phyloP scores from a whole-genome alignment of 495 filamentous ascomycete species.

The Extremus antarcticus region DNA sequence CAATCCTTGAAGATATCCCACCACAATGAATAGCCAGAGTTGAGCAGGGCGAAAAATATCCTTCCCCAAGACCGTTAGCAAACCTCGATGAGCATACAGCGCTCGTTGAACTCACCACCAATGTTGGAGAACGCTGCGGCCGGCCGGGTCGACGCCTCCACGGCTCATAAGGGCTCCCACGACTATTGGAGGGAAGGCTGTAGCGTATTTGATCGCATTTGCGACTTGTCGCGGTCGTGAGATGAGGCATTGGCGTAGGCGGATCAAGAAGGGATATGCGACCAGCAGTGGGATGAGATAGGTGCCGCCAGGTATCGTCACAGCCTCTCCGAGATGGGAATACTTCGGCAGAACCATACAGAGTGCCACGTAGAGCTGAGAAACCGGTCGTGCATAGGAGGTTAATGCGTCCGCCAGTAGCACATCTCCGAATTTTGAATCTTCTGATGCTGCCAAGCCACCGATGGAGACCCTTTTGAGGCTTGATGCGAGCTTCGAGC shows the following conservation, averaged over 20 bases:
- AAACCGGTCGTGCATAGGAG: constrained; percentile 83
- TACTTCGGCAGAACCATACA: constrained; percentile 57
- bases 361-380: constrained; percentile 73
- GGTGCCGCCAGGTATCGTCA: constrained; percentile 53
- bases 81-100: not conserved
- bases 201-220: constrained; percentile 87
- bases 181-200: constrained; percentile 83
- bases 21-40: constrained; percentile 89
- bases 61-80: too few species aligned
- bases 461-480: constrained; percentile 65
- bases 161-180: constrained; percentile 51
- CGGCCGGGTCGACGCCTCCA: not conserved
- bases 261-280: constrained; percentile 69
- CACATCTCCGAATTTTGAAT: constrained; percentile 89
- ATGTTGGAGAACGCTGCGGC: not conserved
- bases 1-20: constrained; percentile 97
- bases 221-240: constrained; percentile 75
- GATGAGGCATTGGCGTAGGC: constrained; percentile 82
- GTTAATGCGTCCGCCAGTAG: constrained; percentile 91
- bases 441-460: constrained; percentile 64
- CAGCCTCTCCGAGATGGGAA: constrained; percentile 47
- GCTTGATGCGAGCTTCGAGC: constrained; percentile 59
- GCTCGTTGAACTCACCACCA: not conserved
- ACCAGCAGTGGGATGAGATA: constrained; percentile 71
- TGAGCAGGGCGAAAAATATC: constrained; percentile 56